Percentiles rank a stretch among this genome's conserved stretches.
Conservation (phyloP, 2,329 filamentous ascomycete genomes). For the Penicillium capsulatum region DNA sequence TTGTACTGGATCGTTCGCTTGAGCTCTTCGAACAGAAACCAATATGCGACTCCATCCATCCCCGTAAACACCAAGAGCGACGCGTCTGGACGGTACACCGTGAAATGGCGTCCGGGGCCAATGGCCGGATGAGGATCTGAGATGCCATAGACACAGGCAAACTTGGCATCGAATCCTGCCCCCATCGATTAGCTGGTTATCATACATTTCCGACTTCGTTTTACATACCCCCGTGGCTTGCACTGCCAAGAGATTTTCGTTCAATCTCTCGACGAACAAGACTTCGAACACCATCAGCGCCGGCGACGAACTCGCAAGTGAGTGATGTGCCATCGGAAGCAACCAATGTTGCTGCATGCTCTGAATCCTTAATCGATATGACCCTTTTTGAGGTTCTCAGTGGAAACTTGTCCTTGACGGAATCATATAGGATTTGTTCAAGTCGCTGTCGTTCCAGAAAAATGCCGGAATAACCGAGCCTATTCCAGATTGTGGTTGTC, state of each 20-base stretch:
- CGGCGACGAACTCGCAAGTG: background rate
- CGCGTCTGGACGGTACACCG: background rate
- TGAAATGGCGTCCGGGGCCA: background rate
- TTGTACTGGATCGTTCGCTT: background rate
- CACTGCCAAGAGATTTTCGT: background rate
- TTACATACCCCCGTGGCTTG: no score
- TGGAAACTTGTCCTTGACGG: background rate
- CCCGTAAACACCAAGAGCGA: background rate
- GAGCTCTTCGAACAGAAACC: background rate
- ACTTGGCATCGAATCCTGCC: background rate
- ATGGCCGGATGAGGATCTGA: background rate
- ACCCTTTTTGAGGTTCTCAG: background rate
- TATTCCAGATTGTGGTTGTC: background rate
- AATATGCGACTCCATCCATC: background rate
- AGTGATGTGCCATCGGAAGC: background rate
- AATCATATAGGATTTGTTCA: background rate
- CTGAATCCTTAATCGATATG: background rate
- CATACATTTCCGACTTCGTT: no score
- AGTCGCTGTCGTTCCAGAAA: background rate
- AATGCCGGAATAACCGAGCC: background rate
- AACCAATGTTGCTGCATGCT: background rate
- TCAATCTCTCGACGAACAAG: background rate
- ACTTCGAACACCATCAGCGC: conserved; percentile 1
- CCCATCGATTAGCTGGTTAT: no score
- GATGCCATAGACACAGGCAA: conserved; percentile 1